Evolutionary conservation across 257 asterid genomes (phyloP).

Genomic region (Thymus mandschuricus): DNA sequence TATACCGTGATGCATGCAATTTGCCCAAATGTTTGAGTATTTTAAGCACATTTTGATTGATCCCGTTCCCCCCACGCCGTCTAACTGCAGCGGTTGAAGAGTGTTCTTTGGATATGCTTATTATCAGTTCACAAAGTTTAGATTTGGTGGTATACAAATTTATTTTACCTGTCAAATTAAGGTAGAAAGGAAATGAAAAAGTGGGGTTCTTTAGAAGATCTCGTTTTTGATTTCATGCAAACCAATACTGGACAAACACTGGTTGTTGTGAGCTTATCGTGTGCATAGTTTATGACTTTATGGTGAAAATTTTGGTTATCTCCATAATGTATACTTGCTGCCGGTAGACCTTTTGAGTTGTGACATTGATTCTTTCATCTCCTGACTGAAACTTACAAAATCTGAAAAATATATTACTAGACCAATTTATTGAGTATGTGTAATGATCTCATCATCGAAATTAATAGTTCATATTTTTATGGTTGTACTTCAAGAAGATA

Average conservation of each 20-base stretch:
- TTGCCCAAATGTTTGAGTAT: neutral
- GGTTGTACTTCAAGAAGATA: neutral
- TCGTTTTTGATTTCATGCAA: slow-evolving; percentile 25
- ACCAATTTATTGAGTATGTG: neutral
- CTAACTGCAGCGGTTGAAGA: neutral
- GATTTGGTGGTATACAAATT: neutral
- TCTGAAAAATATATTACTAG: slow-evolving; percentile 1
- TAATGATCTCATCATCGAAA: slow-evolving; percentile 13
- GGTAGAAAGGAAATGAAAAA: too few relatives aligned
- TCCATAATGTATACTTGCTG: neutral
- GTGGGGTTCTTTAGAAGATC: neutral
- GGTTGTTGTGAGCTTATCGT: slow-evolving; percentile 11
- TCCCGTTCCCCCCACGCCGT: neutral
- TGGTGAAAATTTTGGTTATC: neutral
- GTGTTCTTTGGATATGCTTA: neutral
- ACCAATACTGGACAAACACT: slow-evolving; percentile 1
- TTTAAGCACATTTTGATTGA: neutral
- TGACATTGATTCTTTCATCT: neutral
- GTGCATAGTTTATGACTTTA: neutral
- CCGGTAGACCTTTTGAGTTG: neutral
- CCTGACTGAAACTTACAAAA: neutral
- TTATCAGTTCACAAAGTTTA: neutral
- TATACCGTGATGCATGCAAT: slow-evolving; percentile 15
- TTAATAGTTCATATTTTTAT: neutral
- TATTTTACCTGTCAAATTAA: neutral